Conservation (phyloP, 2,329 filamentous ascomycete genomes). For the Trichoderma afroharzianum region DNA sequence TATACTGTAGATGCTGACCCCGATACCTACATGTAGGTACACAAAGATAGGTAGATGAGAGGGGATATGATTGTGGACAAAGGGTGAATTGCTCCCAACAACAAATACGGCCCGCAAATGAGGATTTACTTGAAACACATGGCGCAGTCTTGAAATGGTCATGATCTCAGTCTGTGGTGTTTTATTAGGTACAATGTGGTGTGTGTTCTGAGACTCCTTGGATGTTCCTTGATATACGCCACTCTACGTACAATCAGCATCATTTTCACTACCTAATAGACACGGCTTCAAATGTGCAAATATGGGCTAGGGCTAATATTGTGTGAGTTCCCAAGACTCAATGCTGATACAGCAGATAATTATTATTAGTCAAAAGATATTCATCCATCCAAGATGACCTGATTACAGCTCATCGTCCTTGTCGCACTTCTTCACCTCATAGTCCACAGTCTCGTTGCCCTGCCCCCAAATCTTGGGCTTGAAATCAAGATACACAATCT, state of each 20-base stretch:
- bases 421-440: constrained; percentile 2
- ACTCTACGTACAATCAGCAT: not conserved
- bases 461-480: constrained; percentile 11
- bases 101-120: not conserved
- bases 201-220: not conserved
- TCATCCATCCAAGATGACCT: not conserved
- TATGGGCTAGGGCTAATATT: not conserved
- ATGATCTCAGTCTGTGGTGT: not conserved
- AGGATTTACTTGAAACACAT: not conserved
- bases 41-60: not conserved
- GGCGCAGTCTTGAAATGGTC: not conserved
- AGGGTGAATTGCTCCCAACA: not conserved
- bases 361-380: no score
- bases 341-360: not conserved
- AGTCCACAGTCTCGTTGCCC: constrained; percentile 7
- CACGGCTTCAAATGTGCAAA: not conserved
- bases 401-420: not conserved
- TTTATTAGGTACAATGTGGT: not conserved
- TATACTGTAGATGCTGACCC: not conserved
- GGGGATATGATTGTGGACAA: not conserved
- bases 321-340: not conserved
- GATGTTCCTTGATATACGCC: not conserved
- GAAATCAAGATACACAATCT: not conserved
- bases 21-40: not conserved
- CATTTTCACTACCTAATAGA: no score